Base-by-base conservation (phyloP, 176 grass and related monocot species). In the Eremochloa ophiuroides region DNA sequence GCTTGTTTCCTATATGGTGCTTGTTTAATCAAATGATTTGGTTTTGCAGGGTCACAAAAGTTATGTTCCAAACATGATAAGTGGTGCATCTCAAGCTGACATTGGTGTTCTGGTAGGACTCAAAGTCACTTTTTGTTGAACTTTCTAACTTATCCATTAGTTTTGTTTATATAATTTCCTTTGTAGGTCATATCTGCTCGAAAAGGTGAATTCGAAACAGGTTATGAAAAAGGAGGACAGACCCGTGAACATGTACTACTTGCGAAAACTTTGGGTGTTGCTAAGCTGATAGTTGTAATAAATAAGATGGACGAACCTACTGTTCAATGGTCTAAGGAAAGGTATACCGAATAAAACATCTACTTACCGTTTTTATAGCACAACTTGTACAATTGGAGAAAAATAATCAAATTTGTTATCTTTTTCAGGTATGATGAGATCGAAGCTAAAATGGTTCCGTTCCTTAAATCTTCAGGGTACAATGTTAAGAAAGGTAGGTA, bases 71-170 rank as follows among this genome's bases (percentile, higher is more conserved):
- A 97, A 58, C 1, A 97, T 97, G 94, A 97, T 97, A 66, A 91
- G 87, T 74, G 94, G 94, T 62, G 94, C 94, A 77, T 97, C 94
- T 88, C 94, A 97, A 92, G 94, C 94, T 81, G 94, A 97, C 83
- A 91, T 97, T 42, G 94, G 94, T 74, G 94, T 97, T 85, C 80
- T 97, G 82, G 94, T 97, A 91, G 62, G 29, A 22, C 41, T 38
- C 3, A 14, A 94, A 15, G 27, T 10, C 73, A 71, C 42, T 69
- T 1, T 85, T 40, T 85, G 29, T n/a, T 66, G 16, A 68, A 78
- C 33, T 55, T 80, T 11, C 27, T 69, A 17, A 16, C 28, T 43
- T 76, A 7, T 10, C 14, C 14, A 59, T 38, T 37, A 70, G 1
- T 44, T 47, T 65, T 10, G 6, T 56, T 47, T 60, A 17, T 28